phyloP scores from a whole-genome alignment of 768 basidiomycete genomes.

The Calocera cornea region DNA sequence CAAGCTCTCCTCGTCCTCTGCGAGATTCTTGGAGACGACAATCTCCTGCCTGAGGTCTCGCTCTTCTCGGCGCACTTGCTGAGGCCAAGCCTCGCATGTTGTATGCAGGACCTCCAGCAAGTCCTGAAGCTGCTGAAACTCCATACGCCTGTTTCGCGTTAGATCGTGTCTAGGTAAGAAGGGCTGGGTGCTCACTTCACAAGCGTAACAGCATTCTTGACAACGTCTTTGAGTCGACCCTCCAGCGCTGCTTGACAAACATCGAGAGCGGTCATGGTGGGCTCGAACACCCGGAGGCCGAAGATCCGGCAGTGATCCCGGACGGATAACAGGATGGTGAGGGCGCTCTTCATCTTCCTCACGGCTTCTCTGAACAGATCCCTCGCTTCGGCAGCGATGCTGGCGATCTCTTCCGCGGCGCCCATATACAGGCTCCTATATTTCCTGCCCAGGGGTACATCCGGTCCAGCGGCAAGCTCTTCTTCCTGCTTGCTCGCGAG shows the following conservation, averaged over 20 bases:
- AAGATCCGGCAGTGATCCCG: neutral
- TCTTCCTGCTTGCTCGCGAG: neutral
- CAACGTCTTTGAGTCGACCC: neutral
- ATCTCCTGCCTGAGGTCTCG: neutral
- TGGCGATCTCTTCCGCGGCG: neutral
- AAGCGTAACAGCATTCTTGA: neutral
- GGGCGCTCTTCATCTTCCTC: neutral
- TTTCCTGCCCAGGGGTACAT: neutral
- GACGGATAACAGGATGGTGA: neutral
- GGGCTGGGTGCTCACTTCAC: neutral
- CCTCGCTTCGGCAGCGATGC: neutral
- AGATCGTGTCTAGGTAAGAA: neutral
- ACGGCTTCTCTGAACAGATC: neutral
- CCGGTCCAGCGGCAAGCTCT: neutral
- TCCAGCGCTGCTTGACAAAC: neutral
- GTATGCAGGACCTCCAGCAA: neutral
- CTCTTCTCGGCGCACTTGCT: neutral
- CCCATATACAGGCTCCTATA: neutral
- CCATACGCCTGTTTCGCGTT: neutral
- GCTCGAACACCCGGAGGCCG: neutral
- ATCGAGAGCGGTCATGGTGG: neutral
- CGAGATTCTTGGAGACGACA: neutral
- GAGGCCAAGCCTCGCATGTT: neutral
- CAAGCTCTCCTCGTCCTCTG: neutral
- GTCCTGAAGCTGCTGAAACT: constrained; percentile 3